Base-by-base conservation (phyloP, 164 flowering plant species). In the Sextonia rubra region DNA sequence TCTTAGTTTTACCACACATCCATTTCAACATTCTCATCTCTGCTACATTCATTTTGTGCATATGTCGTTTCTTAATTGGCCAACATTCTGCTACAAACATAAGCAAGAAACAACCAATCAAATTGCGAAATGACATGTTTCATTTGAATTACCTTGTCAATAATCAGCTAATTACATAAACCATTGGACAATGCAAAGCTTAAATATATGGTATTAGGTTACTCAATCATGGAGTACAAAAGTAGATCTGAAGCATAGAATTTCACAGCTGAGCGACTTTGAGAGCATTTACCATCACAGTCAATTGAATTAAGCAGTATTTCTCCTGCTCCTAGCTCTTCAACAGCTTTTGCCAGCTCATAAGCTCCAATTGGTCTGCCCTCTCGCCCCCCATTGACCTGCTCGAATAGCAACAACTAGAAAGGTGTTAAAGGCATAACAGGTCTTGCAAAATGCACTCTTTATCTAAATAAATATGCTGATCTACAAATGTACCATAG, bases 271-370 rank as follows among this genome's bases (percentile, higher is more conserved):
- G n/a, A 64, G 67, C 37, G 27, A 29, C 12, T 64, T 8, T 61
- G 18, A 61, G 64, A 61, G 9, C 27, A 61, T 61, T 23, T 80
- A 95, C 99, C 99, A 85, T 96, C 99, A 85, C 98, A 96, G 68
- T 96, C 98, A 47, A 96, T 96, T 86, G 98, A 96, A 75, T 96
- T 96, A 0, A 96, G 87, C 66, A 96, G 81, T 79, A 96, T 91
- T 84, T 96, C 99, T 74, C 98, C 99, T 73, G 99, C 97, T 68
- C 98, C 99, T n/a, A 96, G 83, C 74, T 90, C 95, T 80, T 93
- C 97, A 69, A 93, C 99, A 47, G 98, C 98, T 82, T 91, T 91
- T 25, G 99, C 97, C 85, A 96, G 97, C 82, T 96, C 98, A 83
- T 88, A 93, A 29, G 99, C 99, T 71, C 99, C 99, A 84, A 93